These are phyloP conservation scores for Gnomoniopsis sp. DNA, from an alignment of 2,329 filamentous ascomycete species.

Conservation along the genomic window DNA sequence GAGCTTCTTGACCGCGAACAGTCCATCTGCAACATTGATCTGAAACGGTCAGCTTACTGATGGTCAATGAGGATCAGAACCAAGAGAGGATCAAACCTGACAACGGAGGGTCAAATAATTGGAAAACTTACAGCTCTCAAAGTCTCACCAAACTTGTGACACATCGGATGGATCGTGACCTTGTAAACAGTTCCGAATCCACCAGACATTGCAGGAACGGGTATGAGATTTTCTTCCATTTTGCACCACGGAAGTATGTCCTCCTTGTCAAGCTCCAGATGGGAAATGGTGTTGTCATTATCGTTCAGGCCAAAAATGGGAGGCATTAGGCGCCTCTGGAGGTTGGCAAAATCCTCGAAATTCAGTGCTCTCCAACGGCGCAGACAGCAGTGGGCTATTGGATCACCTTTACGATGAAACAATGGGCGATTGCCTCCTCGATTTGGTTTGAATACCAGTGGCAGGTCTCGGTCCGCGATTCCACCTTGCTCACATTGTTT, in stretches of 20 bases:
- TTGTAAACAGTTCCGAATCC: neutral
- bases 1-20: conserved; percentile 5
- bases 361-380: accelerated
- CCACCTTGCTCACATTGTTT: neutral
- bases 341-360: neutral
- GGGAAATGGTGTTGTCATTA: neutral
- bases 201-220: conserved; percentile 1
- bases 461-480: neutral
- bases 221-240: neutral
- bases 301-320: neutral
- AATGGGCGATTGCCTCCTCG: no score
- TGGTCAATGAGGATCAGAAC: no score
- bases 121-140: neutral
- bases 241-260: conserved; percentile 5
- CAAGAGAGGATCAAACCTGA: no score
- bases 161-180: neutral
- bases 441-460: neutral
- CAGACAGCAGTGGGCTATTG: neutral
- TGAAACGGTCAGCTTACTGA: neutral
- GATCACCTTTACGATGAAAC: no score
- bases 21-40: conserved; percentile 6
- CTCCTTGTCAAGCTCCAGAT: neutral
- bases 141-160: neutral
- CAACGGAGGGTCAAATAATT: no score
- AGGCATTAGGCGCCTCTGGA: neutral